Evolutionary conservation across 202 grass and related monocot genomes (phyloP).

Genomic region (Setaria italica): DNA sequence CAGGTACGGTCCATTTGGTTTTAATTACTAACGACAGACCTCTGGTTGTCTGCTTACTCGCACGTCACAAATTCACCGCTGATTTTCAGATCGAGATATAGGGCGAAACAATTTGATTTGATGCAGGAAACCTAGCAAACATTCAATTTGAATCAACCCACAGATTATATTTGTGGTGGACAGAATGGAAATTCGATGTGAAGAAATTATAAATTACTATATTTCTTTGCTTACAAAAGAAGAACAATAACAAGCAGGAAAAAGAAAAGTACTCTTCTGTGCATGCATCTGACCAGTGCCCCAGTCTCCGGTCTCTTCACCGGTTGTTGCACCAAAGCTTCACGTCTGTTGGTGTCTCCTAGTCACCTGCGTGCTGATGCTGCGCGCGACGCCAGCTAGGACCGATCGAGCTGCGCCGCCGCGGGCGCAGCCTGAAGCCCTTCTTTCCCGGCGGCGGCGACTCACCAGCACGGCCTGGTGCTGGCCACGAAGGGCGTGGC

Average conservation of each 20-base stretch:
- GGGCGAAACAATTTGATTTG: background rate
- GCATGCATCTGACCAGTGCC: background rate
- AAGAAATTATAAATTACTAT: no score
- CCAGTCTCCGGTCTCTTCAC: background rate
- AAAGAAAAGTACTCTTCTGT: background rate
- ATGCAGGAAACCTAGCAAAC: background rate
- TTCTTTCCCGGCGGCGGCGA: background rate
- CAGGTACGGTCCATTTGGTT: background rate
- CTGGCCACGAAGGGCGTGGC: slow-evolving; percentile 51
- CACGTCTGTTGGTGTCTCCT: background rate
- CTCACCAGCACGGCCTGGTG: slow-evolving; percentile 30
- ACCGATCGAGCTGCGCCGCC: background rate
- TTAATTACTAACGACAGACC: background rate
- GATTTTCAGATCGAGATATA: background rate
- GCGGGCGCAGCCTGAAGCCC: background rate
- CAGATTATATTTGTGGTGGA: background rate
- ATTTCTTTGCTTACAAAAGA: background rate
- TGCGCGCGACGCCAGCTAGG: background rate
- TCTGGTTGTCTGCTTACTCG: background rate
- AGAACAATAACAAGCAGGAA: background rate
- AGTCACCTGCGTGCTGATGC: background rate
- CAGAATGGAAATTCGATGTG: background rate
- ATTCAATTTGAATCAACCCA: background rate
- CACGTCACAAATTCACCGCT: background rate
- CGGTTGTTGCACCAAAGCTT: background rate